A percentile compares a stretch with the other conserved stretches of the same genome.
Conservation (phyloP, 768 basidiomycete species). For the Auricularia heimuer region DNA sequence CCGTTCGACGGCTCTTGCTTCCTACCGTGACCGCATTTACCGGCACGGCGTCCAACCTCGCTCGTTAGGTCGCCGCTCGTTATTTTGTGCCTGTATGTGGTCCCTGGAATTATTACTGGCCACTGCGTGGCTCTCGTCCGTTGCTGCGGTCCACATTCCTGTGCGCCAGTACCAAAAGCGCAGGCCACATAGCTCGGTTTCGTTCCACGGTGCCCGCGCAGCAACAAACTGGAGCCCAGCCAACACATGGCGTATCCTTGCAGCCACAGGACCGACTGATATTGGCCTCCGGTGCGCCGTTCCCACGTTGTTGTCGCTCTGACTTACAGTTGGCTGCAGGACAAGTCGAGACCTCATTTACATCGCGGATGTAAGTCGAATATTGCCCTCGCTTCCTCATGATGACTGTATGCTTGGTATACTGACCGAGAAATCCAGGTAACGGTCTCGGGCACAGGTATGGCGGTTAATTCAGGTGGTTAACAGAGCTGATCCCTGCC, state of each 20-base stretch:
- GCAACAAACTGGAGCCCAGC: not conserved
- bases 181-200: not conserved
- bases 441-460: slow-evolving; percentile 53
- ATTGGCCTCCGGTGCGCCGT: slow-evolving; percentile 37
- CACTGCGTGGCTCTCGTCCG: not conserved
- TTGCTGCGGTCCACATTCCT: not conserved
- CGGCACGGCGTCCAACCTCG: too few species aligned
- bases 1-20: too few species aligned
- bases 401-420: not conserved
- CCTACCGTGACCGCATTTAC: too few species aligned
- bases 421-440: slow-evolving; percentile 34
- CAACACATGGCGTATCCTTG: not conserved
- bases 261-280: slow-evolving; percentile 8
- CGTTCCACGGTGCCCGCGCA: not conserved
- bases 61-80: too few species aligned
- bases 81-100: too few species aligned
- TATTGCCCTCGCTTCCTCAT: not conserved
- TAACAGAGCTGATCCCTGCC: slow-evolving; percentile 7
- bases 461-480: slow-evolving; percentile 12
- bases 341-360: slow-evolving; percentile 72
- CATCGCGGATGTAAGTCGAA: slow-evolving; percentile 54
- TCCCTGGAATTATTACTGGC: not conserved
- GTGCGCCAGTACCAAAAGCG: not conserved
- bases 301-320: not conserved
- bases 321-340: slow-evolving; percentile 28